A percentile compares a stretch with the other conserved stretches of the same genome.
These are phyloP conservation scores for Yarrowia sp. DNA, from an alignment of 805 yeast genomes.

Conservation along the genomic window DNA sequence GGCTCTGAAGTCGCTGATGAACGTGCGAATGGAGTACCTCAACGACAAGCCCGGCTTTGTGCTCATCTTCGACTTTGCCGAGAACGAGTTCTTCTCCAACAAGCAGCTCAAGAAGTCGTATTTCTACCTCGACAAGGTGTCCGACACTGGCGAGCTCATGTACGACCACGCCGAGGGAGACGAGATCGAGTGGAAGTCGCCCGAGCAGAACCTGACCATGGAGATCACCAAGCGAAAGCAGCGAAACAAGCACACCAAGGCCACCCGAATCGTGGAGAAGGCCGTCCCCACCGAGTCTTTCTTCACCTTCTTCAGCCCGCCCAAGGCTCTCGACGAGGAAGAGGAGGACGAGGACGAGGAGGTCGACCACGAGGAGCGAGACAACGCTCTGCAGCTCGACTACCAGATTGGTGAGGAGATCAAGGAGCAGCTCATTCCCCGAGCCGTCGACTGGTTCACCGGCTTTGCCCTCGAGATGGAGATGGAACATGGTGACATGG, in stretches of 20 bases:
- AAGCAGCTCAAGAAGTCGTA: slow-evolving; percentile 79
- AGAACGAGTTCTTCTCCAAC: slow-evolving; percentile 80
- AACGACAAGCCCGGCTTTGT: slow-evolving; percentile 79
- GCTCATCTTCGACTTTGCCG: slow-evolving; percentile 78
- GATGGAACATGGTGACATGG: slow-evolving; percentile 66
- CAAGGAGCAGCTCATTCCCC: slow-evolving; percentile 93
- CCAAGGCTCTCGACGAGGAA: slow-evolving; percentile 71
- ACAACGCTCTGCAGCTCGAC: slow-evolving; percentile 71
- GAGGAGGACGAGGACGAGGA: slow-evolving; percentile 62
- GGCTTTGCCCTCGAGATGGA: slow-evolving; percentile 91
- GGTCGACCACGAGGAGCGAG: slow-evolving; percentile 73
- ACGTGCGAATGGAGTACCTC: slow-evolving; percentile 80
- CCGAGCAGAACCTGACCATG: slow-evolving; percentile 83
- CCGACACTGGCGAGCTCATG: slow-evolving; percentile 93
- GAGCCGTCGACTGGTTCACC: slow-evolving; percentile 98
- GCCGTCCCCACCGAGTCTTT: slow-evolving; percentile 93
- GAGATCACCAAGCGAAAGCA: slow-evolving; percentile 93
- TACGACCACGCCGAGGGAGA: slow-evolving; percentile 96
- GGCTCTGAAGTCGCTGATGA: slow-evolving; percentile 70
- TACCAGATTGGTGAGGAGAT: slow-evolving; percentile 95
- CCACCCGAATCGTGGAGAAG: slow-evolving; percentile 94
- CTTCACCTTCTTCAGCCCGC: slow-evolving; percentile 95
- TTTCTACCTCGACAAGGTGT: slow-evolving; percentile 91
- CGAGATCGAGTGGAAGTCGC: slow-evolving; percentile 81
- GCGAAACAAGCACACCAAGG: slow-evolving; percentile 94